Evolutionary conservation across 345 rosid genomes (phyloP).

Genomic region (Eutrema heterophyllum): DNA sequence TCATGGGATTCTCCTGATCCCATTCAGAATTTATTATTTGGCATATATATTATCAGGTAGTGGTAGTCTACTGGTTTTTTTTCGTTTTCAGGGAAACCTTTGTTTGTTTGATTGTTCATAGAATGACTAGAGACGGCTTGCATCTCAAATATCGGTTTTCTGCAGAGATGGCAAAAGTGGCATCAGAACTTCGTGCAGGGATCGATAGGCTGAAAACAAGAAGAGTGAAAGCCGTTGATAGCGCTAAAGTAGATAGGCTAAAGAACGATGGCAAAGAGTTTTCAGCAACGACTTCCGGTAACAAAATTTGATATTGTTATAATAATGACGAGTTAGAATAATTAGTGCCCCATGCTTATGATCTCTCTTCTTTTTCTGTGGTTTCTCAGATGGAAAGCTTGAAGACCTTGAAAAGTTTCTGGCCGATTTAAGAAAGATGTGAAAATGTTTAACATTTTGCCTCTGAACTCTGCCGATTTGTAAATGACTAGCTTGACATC

Average conservation of each 20-base stretch:
- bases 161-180: conserved; percentile 59
- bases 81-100: neutral
- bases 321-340: neutral
- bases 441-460: conserved; percentile 10
- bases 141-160: neutral
- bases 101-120: neutral
- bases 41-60: neutral
- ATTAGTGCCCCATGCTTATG: neutral
- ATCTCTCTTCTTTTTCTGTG: conserved; percentile 2
- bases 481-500: conserved; percentile 5
- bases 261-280: conserved; percentile 31
- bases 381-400: conserved; percentile 37
- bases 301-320: neutral
- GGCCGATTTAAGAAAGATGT: conserved; percentile 45
- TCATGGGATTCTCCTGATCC: neutral
- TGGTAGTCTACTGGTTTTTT: neutral
- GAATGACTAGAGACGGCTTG: neutral
- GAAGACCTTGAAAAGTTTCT: conserved; percentile 59
- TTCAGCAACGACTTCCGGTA: conserved; percentile 17
- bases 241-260: conserved; percentile 32
- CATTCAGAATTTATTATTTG: neutral
- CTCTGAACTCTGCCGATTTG: neutral
- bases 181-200: conserved; percentile 50
- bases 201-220: conserved; percentile 38
- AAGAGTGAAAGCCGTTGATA: conserved; percentile 32